phyloP scores from a whole-genome alignment of 257 asterid species.

The Solanum pimpinellifolium region DNA sequence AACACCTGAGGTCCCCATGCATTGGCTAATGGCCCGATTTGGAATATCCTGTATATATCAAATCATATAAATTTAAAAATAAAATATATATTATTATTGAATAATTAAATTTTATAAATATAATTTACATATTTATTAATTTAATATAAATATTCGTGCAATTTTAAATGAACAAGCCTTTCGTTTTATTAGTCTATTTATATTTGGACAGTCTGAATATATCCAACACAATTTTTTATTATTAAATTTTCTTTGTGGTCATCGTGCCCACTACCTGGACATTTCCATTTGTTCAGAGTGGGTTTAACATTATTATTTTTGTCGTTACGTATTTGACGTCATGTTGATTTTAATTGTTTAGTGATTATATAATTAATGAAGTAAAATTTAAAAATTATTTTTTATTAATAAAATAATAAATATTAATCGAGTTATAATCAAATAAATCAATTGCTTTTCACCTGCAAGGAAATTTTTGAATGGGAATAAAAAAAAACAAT shows the following conservation, averaged over 20 bases:
- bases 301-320: background rate
- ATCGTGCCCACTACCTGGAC: background rate
- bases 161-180: no score
- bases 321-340: background rate
- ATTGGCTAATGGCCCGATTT: background rate
- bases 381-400: no score
- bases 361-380: background rate
- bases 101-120: no score
- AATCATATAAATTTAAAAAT: background rate
- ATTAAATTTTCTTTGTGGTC: background rate
- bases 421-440: no score
- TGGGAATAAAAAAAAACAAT: background rate
- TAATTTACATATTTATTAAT: no score
- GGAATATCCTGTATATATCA: background rate
- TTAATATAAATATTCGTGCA: no score
- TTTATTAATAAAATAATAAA: no score
- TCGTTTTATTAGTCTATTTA: background rate
- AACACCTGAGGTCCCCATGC: background rate
- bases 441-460: background rate
- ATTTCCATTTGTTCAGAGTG: background rate
- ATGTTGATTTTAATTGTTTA: background rate
- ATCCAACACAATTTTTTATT: background rate
- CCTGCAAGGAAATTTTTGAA: background rate
- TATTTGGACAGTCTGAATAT: background rate
- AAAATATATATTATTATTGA: no score